A percentile compares a stretch with the other conserved stretches of the same genome.
Evolutionary conservation across 106 monocot genomes (phyloP).

Genomic region (Dendrobium catenatum): DNA sequence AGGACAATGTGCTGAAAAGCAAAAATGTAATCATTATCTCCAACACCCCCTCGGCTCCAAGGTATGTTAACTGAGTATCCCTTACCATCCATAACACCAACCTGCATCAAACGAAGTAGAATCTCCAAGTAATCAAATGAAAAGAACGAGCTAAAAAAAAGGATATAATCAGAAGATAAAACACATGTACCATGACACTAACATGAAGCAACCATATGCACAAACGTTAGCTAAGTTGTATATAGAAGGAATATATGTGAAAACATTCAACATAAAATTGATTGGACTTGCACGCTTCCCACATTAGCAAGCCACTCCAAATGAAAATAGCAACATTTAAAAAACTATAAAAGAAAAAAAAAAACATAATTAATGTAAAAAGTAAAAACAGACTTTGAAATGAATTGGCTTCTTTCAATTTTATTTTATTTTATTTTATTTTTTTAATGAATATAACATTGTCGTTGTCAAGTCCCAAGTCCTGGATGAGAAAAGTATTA

Average conservation of each 20-base stretch:
- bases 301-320: background rate
- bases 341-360: background rate
- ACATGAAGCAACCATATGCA: background rate
- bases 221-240: background rate
- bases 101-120: slow-evolving; percentile 24
- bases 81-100: slow-evolving; percentile 63
- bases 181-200: background rate
- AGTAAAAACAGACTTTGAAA: too few species aligned
- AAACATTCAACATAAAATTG: background rate
- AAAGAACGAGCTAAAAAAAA: background rate
- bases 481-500: too few species aligned
- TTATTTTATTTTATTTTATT: too few species aligned
- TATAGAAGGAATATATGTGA: background rate
- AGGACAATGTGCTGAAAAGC: slow-evolving; percentile 85
- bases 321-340: background rate
- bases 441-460: too few species aligned
- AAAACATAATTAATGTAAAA: background rate
- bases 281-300: background rate
- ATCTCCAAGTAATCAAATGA: background rate
- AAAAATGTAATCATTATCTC: slow-evolving; percentile 93
- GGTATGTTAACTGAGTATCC: slow-evolving; percentile 95
- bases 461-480: too few species aligned
- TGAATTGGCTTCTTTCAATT: too few species aligned
- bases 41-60: slow-evolving; percentile 88
- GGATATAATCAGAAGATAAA: background rate